Evolutionary conservation across 1,139 yeast genomes (phyloP), one percentile per base, ranked within the genome.

Genomic region (Lodderomyces margitis): DNA sequence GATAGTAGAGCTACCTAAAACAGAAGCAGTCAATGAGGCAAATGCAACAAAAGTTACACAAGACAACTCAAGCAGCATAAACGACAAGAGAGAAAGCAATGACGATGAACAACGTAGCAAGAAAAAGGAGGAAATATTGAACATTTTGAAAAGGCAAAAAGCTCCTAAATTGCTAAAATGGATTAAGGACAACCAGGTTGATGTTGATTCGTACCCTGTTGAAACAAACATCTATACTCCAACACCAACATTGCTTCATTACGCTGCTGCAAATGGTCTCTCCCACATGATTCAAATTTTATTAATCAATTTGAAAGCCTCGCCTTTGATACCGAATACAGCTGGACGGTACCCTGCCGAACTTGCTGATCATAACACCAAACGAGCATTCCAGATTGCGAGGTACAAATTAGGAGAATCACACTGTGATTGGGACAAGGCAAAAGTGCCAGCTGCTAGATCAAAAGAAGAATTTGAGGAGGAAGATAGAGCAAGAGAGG

Each of bases 181-280:
- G 52, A 48, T 91, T 42, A 75, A 74, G 49, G 79, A 81, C 49
- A 71, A 87, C 53, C 69, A 73, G 4, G 56, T 88, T 1, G 66
- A 74, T 2, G 71, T 81, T 38, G 58, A 68, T 32, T 35, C 46
- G 7, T 79, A 81, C 48, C 46, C 36, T 20, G 62, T 92, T 6
- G 58, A 70, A 19, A 96, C 97, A 0, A 58, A 57, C 11, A 51
- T 64, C 0, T 84, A 74, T 52, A 51, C 60, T 4, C 66, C 69
- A 16, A 74, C 85, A 0, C 96, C 98, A 2, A 86, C 95, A 0
- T 61, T 87, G 43, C 68, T 94, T 25, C 96, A 89, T 57, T 88
- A 70, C 58, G 94, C 96, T 0, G 67, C 97, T 0, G 70, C 82
- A 4, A 70, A 81, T 41, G 87, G 87, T 1, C 64, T 83, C 11